Evolutionary conservation across 805 yeast genomes (phyloP).

Genomic region (Metahyphopichia silvanorum): DNA sequence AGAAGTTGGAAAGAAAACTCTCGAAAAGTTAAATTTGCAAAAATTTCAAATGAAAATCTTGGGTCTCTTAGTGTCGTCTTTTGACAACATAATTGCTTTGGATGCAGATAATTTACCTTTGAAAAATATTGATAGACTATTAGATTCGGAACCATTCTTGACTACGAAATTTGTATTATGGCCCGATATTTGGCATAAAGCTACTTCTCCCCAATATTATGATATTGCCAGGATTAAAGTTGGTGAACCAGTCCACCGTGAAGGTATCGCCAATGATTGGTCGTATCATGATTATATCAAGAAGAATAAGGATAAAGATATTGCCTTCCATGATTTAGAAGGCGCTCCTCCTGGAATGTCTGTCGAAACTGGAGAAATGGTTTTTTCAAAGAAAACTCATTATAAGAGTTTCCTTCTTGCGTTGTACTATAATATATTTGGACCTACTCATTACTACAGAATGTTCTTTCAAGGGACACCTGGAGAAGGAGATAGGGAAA

Average conservation of each 20-base stretch:
- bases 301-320: constrained; percentile 7
- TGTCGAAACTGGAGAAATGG: constrained; percentile 26
- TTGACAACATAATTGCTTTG: constrained; percentile 19
- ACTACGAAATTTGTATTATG: constrained; percentile 19
- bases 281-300: constrained; percentile 10
- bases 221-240: constrained; percentile 17
- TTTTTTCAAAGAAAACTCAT: constrained; percentile 24
- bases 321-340: constrained; percentile 21
- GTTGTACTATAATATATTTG: constrained; percentile 24
- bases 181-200: constrained; percentile 26
- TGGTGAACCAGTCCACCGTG: constrained; percentile 19
- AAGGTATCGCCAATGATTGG: constrained; percentile 19
- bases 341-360: constrained; percentile 17
- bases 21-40: constrained; percentile 10
- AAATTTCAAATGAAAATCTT: constrained; percentile 21
- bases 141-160: constrained; percentile 14
- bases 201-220: constrained; percentile 19
- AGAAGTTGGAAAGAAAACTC: constrained; percentile 15
- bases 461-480: constrained; percentile 24
- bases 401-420: constrained; percentile 20
- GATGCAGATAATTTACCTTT: constrained; percentile 26
- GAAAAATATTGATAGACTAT: constrained; percentile 17
- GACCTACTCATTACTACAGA: constrained; percentile 17
- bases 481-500: constrained; percentile 26
- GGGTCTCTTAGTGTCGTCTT: constrained; percentile 20